A percentile compares a stretch with the other conserved stretches of the same genome.
Conservation (phyloP, 768 basidiomycete genomes). For the Phanerochaete sordida region DNA sequence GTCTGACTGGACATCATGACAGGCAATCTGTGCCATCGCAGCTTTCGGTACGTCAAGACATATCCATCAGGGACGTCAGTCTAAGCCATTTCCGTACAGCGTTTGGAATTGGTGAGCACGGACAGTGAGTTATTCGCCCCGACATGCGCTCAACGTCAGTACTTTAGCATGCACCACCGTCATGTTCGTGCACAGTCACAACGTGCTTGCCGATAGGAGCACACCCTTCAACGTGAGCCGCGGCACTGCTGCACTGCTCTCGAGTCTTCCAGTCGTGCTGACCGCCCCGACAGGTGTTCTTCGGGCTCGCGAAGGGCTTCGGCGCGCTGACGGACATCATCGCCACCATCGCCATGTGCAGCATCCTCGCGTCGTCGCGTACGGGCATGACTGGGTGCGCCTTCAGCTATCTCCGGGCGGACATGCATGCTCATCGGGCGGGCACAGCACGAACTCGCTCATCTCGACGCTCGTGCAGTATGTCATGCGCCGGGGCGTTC, state of each 20-base stretch:
- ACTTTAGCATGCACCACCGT: slow-evolving; percentile 29
- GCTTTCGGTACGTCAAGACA: not conserved
- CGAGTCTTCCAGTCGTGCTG: too few species aligned
- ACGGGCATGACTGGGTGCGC: slow-evolving; percentile 37
- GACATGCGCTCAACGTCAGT: not conserved
- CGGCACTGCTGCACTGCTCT: not conserved
- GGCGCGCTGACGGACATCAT: slow-evolving; percentile 40
- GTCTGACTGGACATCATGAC: not conserved
- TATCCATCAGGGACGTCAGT: not conserved
- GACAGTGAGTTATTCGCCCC: not conserved
- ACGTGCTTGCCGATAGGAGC: slow-evolving; percentile 30
- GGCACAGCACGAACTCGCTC: slow-evolving; percentile 35
- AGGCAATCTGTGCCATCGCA: not conserved
- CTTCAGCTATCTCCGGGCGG: not conserved
- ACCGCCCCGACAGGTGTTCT: slow-evolving; percentile 31
- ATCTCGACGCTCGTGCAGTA: slow-evolving; percentile 38
- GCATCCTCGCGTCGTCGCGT: slow-evolving; percentile 33
- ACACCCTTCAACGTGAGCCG: slow-evolving; percentile 27
- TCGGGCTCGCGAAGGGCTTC: slow-evolving; percentile 43
- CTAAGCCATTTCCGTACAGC: not conserved
- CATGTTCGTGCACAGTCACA: slow-evolving; percentile 33
- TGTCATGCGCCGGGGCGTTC: slow-evolving; percentile 39
- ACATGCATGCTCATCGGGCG: not conserved
- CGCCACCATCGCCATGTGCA: slow-evolving; percentile 43
- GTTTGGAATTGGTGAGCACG: slow-evolving; percentile 1